Evolutionary conservation across 306 rosid genomes (phyloP).

Genomic region (Castanospermum australe): DNA sequence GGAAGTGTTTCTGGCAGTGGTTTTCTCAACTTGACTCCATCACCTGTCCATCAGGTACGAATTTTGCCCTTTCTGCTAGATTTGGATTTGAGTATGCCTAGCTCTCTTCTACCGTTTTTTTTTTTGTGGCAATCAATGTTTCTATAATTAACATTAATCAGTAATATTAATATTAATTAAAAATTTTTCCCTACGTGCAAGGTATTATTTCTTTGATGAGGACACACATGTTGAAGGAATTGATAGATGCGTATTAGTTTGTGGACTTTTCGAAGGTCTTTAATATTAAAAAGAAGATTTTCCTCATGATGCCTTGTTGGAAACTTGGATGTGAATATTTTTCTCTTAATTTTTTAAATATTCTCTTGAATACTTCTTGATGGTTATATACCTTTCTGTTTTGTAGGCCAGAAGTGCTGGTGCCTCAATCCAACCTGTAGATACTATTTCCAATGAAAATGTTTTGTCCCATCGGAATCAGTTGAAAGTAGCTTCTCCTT

Average conservation of each 20-base stretch:
- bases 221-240: background rate
- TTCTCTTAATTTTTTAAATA: background rate
- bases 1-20: constrained; percentile 59
- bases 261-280: background rate
- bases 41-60: constrained; percentile 66
- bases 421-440: constrained; percentile 45
- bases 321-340: background rate
- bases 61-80: background rate
- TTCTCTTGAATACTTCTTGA: background rate
- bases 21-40: constrained; percentile 49
- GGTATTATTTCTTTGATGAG: background rate
- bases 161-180: background rate
- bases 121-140: background rate
- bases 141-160: background rate
- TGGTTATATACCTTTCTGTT: background rate
- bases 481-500: constrained; percentile 45
- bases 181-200: background rate
- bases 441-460: constrained; percentile 53
- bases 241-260: background rate
- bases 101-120: background rate
- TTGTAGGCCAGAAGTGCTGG: constrained; percentile 55
- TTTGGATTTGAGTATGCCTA: background rate
- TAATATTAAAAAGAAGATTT: background rate
- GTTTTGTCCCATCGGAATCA: constrained; percentile 45
- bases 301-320: background rate